Evolutionary conservation across 1,284 basidiomycete species (phyloP), one percentile per base, ranked within the genome.

Genomic region (Cryptococcus sp.): DNA sequence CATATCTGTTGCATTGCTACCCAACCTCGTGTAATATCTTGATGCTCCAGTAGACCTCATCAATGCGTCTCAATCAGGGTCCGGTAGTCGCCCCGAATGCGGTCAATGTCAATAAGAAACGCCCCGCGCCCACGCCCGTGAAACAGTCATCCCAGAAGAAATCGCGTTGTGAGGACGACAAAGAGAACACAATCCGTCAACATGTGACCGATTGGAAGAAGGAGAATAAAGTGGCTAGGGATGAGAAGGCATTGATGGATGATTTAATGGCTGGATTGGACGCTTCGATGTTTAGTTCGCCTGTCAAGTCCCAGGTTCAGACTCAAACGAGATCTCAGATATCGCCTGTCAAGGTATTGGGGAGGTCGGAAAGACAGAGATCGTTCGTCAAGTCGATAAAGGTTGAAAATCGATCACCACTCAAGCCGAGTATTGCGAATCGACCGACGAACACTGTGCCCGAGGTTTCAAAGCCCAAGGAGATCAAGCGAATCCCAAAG

Each of bases 211-310:
- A 34, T 34, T 9, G 32, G 32, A 16, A 16, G 32, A 34, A 34
- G 32, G 32, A 48, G 25, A 44, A 44, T 14, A 44, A 31, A n/a
- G 36, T 39, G 32, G 49, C 49, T n/a, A 55, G 60, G 19, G 63
- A 66, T 39, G 73, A 74, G 48, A 61, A 72, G 42, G 66, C 64
- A n/a, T 48, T 75, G 50, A 67, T 76, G 68, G 67, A 68, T 25
- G 62, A 63, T 25, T 58, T 75, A 16, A 58, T 75, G 42, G 63
- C 70, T 4, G 72, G 72, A 1, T 55, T 76, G 32, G 74, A 76
- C 54, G 71, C 66, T 44, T 67, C 65, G 24, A 56, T 67, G 39
- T 69, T 72, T 40, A 53, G 40, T 37, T 66, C 66, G 43, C 62
- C 63, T 43, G 39, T 56, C 41, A 46, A 50, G 31, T 46, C 50